Base-by-base conservation (phyloP, 768 basidiomycete genomes). In the Pholiota microspora region DNA sequence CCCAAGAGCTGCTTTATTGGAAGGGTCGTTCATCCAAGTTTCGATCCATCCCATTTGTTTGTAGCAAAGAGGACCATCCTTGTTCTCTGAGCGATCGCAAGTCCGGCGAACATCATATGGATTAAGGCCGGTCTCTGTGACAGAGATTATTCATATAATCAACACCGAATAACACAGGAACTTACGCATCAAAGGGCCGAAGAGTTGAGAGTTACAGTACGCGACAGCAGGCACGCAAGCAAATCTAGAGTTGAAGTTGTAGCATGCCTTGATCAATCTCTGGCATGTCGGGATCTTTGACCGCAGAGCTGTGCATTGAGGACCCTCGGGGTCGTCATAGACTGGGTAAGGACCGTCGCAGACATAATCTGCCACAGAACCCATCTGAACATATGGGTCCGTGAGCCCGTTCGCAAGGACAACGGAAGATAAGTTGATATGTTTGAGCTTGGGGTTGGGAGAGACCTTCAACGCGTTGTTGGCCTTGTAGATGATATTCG, bases 331-430 rank as follows among this genome's bases (percentile, higher is more conserved):
- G 51, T 84, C 86, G 56, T 86, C 82, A 54, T 84, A 95, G 7
- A 96, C 80, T 0, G 90, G 84, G 69, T 88, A 95, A 4, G 89
- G 88, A 4, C 89, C 89, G 8, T 88, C 78, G 64, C 92, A 94
- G 12, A 83, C 85, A 62, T 84, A 93, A 59, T 96, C 94, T 1
- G 92, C 87, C 18, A 97, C 73, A 9, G 59, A 61, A 18, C 50
- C 57, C 55, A 92, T 85, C 65, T 98, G 96, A 36, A 83, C 72
- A 63, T 82, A 84, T 7, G 92, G 90, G 61, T 95, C 88, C 0
- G 92, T 94, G 47, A 89, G 74, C 8, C 92, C 95, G 65, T 94
- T 97, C 3, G 88, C 96, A 49, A 98, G 81, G 58, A 98, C 78
- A 45, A 98, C 71, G 0, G 89, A 92, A 27, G 80, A 84, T 28